Evolutionary conservation across 1,139 yeast genomes (phyloP).

Genomic region (Hanseniaspora uvarum): DNA sequence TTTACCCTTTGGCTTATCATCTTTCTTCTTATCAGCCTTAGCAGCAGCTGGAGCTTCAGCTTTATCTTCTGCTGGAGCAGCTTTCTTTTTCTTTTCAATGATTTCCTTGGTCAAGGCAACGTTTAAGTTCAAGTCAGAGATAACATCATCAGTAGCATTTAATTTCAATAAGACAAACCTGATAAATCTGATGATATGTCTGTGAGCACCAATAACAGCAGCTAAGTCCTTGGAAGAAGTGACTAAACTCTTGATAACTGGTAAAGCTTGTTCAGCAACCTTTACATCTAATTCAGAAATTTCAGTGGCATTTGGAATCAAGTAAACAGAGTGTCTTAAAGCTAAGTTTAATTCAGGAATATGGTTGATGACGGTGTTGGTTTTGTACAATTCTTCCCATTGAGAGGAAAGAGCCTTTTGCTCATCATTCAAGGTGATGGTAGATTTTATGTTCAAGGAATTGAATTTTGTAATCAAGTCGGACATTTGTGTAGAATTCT

Average conservation of each 20-base stretch:
- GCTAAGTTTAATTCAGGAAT: conserved; percentile 55
- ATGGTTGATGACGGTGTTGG: conserved; percentile 46
- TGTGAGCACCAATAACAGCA: conserved; percentile 41
- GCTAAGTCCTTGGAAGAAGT: conserved; percentile 31
- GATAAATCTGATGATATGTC: conserved; percentile 88
- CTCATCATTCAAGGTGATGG: conserved; percentile 31
- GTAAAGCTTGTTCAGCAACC: conserved; percentile 55
- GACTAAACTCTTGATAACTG: conserved; percentile 48
- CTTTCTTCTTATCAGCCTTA: conserved; percentile 32
- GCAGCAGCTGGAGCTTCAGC: conserved; percentile 31
- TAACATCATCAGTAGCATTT: conserved; percentile 43
- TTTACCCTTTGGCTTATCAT: conserved; percentile 33
- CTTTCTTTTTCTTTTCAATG: conserved; percentile 47
- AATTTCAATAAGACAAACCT: conserved; percentile 68
- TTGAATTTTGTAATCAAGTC: conserved; percentile 38
- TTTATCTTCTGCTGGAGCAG: conserved; percentile 31
- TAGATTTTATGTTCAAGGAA: conserved; percentile 35
- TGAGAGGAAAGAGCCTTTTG: conserved; percentile 71
- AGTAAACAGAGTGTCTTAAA: conserved; percentile 58
- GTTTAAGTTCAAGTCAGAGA: conserved; percentile 45
- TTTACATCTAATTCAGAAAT: conserved; percentile 60
- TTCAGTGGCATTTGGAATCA: conserved; percentile 44
- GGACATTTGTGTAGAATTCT: conserved; percentile 32
- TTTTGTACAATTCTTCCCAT: conserved; percentile 59
- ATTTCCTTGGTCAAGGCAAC: conserved; percentile 60